phyloP scores from a whole-genome alignment of 768 basidiomycete genomes.

The Tylopilus subfusipes region DNA sequence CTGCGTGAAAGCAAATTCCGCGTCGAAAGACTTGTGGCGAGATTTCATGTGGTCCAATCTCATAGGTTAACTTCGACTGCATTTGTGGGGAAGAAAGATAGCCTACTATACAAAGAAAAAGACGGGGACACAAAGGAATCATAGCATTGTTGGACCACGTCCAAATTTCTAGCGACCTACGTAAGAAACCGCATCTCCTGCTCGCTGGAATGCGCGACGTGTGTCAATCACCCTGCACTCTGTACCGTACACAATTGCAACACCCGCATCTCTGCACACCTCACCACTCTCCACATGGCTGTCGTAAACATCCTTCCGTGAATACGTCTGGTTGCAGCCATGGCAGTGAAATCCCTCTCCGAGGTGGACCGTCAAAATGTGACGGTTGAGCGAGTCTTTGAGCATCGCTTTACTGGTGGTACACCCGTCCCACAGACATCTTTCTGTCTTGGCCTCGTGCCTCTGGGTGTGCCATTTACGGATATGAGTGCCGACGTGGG shows the following conservation, averaged over 20 bases:
- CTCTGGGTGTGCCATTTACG: conserved; percentile 4
- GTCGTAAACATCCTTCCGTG: conserved; percentile 9
- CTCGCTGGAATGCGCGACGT: not conserved
- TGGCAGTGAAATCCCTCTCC: conserved; percentile 5
- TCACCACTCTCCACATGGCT: not conserved
- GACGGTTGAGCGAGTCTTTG: conserved; percentile 6
- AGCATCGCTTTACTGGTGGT: not conserved
- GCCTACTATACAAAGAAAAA: too few species aligned
- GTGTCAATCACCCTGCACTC: not conserved
- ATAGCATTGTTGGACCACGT: too few species aligned
- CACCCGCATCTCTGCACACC: not conserved
- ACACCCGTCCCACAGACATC: conserved; percentile 8
- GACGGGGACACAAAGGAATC: too few species aligned
- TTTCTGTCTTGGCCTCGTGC: not conserved
- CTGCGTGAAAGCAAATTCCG: not conserved
- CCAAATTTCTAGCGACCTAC: not conserved
- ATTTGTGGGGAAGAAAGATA: too few species aligned
- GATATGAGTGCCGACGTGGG: conserved; percentile 1
- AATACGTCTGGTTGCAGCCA: not conserved
- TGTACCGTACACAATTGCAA: not conserved
- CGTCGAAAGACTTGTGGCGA: too few species aligned
- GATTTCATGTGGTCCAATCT: too few species aligned
- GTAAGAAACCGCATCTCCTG: not conserved
- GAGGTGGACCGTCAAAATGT: conserved; percentile 6
- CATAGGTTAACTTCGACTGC: too few species aligned